Evolutionary conservation across 345 rosid genomes (phyloP).

Genomic region (Aquilaria malaccensis): DNA sequence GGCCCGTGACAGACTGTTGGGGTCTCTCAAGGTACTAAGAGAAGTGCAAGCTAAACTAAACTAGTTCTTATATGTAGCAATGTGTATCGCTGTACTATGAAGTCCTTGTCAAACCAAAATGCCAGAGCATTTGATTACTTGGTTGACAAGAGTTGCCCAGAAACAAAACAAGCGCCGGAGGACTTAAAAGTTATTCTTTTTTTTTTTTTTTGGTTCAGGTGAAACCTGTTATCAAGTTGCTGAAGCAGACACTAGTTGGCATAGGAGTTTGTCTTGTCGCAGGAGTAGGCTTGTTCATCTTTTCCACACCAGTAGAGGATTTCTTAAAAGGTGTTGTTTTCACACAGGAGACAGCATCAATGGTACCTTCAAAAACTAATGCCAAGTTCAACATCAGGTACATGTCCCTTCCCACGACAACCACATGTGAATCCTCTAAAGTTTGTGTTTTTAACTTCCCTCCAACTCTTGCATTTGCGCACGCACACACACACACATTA

Average conservation of each 20-base stretch:
- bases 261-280: slow-evolving; percentile 79
- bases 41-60: neutral
- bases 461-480: neutral
- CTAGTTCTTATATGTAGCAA: too few species aligned
- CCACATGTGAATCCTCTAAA: too few species aligned
- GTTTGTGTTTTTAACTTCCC: neutral
- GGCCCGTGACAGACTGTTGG: slow-evolving; percentile 90
- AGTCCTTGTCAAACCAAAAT: too few species aligned
- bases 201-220: slow-evolving; percentile 33
- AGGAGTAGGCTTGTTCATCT: slow-evolving; percentile 50
- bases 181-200: too few species aligned
- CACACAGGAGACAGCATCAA: slow-evolving; percentile 29
- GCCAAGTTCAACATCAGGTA: slow-evolving; percentile 67
- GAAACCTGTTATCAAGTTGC: slow-evolving; percentile 80
- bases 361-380: slow-evolving; percentile 37
- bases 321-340: slow-evolving; percentile 40
- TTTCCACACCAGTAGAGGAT: slow-evolving; percentile 78
- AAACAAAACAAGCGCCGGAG: too few species aligned
- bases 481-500: slow-evolving; percentile 4
- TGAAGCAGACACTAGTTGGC: slow-evolving; percentile 80
- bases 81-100: too few species aligned
- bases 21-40: slow-evolving; percentile 76
- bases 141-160: too few species aligned
- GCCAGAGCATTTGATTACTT: too few species aligned
- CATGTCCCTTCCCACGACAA: neutral